Base-by-base conservation (phyloP, 768 basidiomycete species). In the Mycena rebaudengoi region DNA sequence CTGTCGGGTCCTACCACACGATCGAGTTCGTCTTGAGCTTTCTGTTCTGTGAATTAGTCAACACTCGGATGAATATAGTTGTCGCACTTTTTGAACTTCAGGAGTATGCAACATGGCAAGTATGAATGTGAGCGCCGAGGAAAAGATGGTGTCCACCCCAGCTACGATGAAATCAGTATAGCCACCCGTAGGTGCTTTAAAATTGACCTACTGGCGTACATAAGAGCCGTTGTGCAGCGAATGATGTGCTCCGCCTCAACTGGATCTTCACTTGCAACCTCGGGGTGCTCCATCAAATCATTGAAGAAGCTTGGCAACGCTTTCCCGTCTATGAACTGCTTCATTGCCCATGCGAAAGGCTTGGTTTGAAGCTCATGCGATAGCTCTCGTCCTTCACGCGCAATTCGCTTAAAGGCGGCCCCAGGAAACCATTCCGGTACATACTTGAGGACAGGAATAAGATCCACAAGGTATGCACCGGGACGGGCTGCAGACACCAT, bases 371-470 rank as follows among this genome's bases (percentile, higher is more conserved):
- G 49, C 53, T 33, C 37, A 43, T 53, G 20, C 46, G 63, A 29
- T 26, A 69, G 14, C 41, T 44, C 30, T 28, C 44, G 18, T 63
- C 73, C 44, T 55, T 66, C 43, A 45, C 65, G 65, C 3, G 73
- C 79, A 25, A 74, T 64, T 14, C 51, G 37, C 69, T 82, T 76
- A 71, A 82, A 81, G 0, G 56, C 59, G 8, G 80, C 80, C 16
- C 81, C 81, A 10, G 80, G 80, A 55, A 82, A 70, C 80, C 80
- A 81, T 28, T 74, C 74, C 14, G 80, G 80, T 44, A 82, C 68
- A 30, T 76, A 66, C 44, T 72, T 72, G 62, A 81, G 79, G 77
- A 56, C 41, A 21, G 60, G 56, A 18, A 65, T 18, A 26, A 79
- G 45, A 49, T 81, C 79, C 39, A 81, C 79, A 51, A 81, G 62